Evolutionary conservation across 352 stramenopile species (phyloP), one percentile per base, ranked within the genome.

Genomic region (Pythium pyrilobum): DNA sequence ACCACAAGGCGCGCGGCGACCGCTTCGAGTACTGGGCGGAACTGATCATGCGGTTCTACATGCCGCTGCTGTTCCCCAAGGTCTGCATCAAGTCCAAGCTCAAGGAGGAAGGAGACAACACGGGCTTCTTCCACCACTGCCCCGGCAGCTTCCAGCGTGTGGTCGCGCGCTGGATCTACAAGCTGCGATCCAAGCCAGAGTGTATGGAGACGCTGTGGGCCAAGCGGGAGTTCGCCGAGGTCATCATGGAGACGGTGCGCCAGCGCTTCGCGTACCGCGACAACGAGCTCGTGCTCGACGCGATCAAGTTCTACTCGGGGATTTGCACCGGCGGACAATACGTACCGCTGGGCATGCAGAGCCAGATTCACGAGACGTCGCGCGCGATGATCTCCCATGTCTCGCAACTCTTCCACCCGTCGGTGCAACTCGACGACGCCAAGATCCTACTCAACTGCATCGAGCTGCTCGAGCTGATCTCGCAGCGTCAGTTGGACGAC

Each of bases 41-140:
- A 23, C 62, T 95, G 11, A 89, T 95, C 49, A 95, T 95, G 85
- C 81, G 82, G 32, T 95, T 89, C 45, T 95, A 91, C 56, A 95
- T 95, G 85, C 85, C 85, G 25, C 54, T 95, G 33, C 52, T 95
- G 45, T 95, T 90, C 55, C 85, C 85, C 3, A 95, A 95, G 42
- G 66, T 92, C 9, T 92, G 84, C 66, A 59, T 92, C 16, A 90
- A 92, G 51, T 71, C 85, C 9, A 89, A 89, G 41, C 62, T 95
- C 40, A 95, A 95, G 69, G 84, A 92, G 20, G 83, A 92, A 50
- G 63, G 61, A 9, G 81, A 95, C 43, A 80, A 70, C 28, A 66
- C 88, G 12, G 84, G 84, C 6, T 95, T 95, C 49, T 95, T 92
- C 51, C 84, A 95, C 46, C 84, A 95, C 43, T 95, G 84, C 37